Percentiles rank a stretch among this genome's conserved stretches.
Conservation (phyloP, 1,139 yeast species). For the Pneumocystis wakefieldiae region DNA sequence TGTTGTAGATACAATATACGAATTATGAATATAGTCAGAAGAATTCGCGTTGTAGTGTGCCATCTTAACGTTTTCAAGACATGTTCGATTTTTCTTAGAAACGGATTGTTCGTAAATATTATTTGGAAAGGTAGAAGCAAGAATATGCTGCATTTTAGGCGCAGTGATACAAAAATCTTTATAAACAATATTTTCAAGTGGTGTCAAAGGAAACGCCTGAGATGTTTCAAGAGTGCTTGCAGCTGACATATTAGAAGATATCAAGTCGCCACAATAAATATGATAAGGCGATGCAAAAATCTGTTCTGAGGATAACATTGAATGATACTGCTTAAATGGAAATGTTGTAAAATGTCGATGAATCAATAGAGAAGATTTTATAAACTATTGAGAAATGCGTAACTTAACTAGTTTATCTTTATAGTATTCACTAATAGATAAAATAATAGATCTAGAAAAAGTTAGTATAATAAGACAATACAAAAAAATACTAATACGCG, state of each 20-base stretch:
- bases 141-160: neutral
- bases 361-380: neutral
- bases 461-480: neutral
- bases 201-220: neutral
- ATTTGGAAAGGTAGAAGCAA: neutral
- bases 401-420: neutral
- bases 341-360: neutral
- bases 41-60: neutral
- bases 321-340: neutral
- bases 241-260: neutral
- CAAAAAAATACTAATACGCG: too few relatives aligned
- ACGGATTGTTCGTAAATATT: neutral
- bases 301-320: neutral
- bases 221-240: neutral
- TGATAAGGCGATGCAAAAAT: neutral
- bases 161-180: neutral
- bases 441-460: neutral
- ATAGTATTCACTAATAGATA: neutral
- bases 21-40: neutral
- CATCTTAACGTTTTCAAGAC: neutral
- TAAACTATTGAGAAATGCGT: neutral
- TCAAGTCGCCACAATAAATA: neutral
- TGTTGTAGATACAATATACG: neutral
- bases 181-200: neutral
- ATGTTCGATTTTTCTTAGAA: neutral